Evolutionary conservation across 2,329 filamentous ascomycete species (phyloP), one percentile per base, ranked within the genome.

Genomic region (Talaromyces sp.): DNA sequence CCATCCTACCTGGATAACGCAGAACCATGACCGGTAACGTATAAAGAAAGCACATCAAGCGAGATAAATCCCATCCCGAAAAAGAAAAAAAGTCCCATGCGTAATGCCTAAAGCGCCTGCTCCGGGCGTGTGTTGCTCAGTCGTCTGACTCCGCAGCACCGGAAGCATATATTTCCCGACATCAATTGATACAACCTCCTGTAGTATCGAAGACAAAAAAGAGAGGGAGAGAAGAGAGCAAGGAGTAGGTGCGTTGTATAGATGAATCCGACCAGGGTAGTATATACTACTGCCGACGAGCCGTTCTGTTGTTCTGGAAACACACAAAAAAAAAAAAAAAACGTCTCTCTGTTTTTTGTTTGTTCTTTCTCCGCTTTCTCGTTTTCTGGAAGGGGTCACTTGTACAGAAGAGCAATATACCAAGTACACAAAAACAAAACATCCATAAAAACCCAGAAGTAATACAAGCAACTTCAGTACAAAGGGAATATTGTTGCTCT

Each of bases 81-180:
- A 10, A 47, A 47, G 15, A 11, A 22, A 47, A 6, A 9, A 47
- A 25, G 9, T 25, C 22, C 22, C 44, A 47, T 47, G 9, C n/a
- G n/a, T 47, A 25, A 53, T 53, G 54, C 61, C 57, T 51, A 57
- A 57, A 57, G 61, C 61, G 61, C 61, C 61, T 60, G 57, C 36
- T 53, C 49, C 44, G 44, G 49, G 19, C 19, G 15, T 54, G 39
- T 47, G 56, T 58, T 17, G 49, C 36, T 36, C 32, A 62, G 55
- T 57, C 27, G 39, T 57, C 39, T 49, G 54, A 8, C 49, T 51
- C 33, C 39, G 27, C 39, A 27, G 56, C 57, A 59, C 51, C 60
- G 42, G 51, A 61, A 42, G 60, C 56, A 59, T 52, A 59, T 55
- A 22, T 9, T 51, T 22, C 36, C 58, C 32, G 53, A 36, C 52